phyloP scores from a whole-genome alignment of 208 protist species.

The Trypanosoma brucei region DNA sequence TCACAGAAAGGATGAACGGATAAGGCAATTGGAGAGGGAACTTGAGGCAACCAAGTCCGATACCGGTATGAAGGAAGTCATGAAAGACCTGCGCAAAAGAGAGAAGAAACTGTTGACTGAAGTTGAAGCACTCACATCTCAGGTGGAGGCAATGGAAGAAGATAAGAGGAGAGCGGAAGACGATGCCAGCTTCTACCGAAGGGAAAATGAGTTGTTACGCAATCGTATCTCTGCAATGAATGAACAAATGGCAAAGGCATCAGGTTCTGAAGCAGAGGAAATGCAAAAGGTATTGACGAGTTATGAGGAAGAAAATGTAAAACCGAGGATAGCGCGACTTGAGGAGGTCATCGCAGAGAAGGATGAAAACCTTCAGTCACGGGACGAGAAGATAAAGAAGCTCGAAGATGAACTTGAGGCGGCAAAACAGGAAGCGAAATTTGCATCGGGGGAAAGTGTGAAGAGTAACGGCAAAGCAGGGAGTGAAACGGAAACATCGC shows the following conservation, averaged over 20 bases:
- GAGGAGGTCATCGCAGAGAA: not conserved
- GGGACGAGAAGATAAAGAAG: constrained; percentile 1
- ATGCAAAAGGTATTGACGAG: not conserved
- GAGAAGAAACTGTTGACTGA: too few relatives aligned
- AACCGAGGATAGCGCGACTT: not conserved
- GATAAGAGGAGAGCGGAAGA: too few relatives aligned
- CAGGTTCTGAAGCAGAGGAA: not conserved
- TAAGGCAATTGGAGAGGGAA: not conserved
- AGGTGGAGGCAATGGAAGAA: too few relatives aligned
- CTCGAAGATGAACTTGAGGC: not conserved
- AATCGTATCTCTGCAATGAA: not conserved
- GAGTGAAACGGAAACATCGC: not conserved
- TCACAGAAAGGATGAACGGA: constrained; percentile 1
- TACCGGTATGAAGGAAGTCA: too few relatives aligned
- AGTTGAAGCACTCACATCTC: too few relatives aligned
- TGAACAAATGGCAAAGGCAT: not conserved
- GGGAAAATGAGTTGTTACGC: not conserved
- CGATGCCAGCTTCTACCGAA: too few relatives aligned
- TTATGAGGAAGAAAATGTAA: not conserved
- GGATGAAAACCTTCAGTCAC: not conserved
- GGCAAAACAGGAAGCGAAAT: not conserved
- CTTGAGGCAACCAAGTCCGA: not conserved
- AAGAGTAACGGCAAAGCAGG: too few relatives aligned
- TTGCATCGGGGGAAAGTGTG: too few relatives aligned
- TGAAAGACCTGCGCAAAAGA: not conserved